Evolutionary conservation across 148 eudicot genomes (phyloP).

Genomic region (Polygonum maritimum): DNA sequence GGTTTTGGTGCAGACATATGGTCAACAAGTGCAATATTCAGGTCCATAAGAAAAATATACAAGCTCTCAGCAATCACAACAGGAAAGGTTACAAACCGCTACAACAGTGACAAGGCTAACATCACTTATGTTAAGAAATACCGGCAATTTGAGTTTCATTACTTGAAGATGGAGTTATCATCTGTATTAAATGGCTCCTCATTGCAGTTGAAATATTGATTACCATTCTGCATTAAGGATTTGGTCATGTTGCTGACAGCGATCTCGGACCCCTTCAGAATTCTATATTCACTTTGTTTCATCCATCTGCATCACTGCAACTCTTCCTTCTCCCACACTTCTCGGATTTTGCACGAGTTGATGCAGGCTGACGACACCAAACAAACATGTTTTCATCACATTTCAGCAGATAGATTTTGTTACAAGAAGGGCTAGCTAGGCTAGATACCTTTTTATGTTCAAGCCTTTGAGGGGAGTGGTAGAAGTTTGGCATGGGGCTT

Average conservation of each 20-base stretch:
- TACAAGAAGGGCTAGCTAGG: background rate
- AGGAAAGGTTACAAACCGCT: background rate
- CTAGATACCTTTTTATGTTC: background rate
- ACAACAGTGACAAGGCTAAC: background rate
- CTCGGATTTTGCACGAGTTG: background rate
- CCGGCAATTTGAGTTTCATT: background rate
- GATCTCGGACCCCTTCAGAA: background rate
- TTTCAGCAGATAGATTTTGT: too few species aligned
- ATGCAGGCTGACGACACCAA: background rate
- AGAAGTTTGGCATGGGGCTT: constrained; percentile 50
- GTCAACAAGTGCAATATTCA: background rate
- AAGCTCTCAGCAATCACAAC: background rate
- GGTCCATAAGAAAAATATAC: background rate
- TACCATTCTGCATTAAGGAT: background rate
- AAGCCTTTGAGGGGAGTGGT: background rate
- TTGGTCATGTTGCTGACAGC: background rate
- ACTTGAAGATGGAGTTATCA: background rate
- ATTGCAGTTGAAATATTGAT: background rate
- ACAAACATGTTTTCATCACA: background rate
- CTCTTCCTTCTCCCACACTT: constrained; percentile 1
- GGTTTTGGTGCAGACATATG: background rate
- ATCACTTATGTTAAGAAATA: background rate
- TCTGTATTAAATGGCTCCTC: background rate
- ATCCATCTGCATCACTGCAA: constrained; percentile 5
- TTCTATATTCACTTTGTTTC: background rate